Evolutionary conservation across 495 filamentous ascomycete genomes (phyloP), one percentile per base, ranked within the genome.

Genomic region (Penicillium bialowiezense): DNA sequence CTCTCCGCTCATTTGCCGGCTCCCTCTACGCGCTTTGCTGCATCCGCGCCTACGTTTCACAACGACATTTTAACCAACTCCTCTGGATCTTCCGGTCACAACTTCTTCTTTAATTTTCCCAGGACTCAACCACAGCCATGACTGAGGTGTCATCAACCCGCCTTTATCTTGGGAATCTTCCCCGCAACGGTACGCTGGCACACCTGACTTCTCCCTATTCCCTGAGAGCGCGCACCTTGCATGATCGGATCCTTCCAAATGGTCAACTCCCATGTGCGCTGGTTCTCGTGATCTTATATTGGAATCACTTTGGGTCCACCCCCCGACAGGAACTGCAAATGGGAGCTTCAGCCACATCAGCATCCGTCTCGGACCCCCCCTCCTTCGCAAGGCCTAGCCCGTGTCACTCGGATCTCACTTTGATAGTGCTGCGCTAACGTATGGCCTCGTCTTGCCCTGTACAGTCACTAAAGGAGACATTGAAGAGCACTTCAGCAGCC

Each of bases 81-180:
- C 44, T 42, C 42, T 33, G 15, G 24, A 28, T 36, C 36, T 32
- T 31, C 21, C 48, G 41, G 44, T 49, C 54, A 31, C 19, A 54
- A 44, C 36, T 48, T n/a, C 60, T 41, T 42, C 39, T 52, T 46
- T 47, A 13, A 26, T 26, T 23, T 28, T n/a, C 31, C 44, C 28
- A 34, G 44, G 44, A 48, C 26, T 37, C 23, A 38, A 43, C 31
- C 43, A 52, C 58, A 60, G 52, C 62, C 63, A 77, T 77, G 73
- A 75, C 68, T 55, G 73, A 95, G 73, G 92, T 96, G 41, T 95
- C 90, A 44, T 84, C 86, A 43, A 97, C 93, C 61, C 82, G 93
- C 73, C 87, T 97, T 41, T 97, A 97, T 79, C 79, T 97, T 69
- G 93, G 93, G 66, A 97, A 97, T 72, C 85, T 98, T 66, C 93